phyloP scores from a whole-genome alignment of 352 stramenopile species.

The Blastocystis sp. region DNA sequence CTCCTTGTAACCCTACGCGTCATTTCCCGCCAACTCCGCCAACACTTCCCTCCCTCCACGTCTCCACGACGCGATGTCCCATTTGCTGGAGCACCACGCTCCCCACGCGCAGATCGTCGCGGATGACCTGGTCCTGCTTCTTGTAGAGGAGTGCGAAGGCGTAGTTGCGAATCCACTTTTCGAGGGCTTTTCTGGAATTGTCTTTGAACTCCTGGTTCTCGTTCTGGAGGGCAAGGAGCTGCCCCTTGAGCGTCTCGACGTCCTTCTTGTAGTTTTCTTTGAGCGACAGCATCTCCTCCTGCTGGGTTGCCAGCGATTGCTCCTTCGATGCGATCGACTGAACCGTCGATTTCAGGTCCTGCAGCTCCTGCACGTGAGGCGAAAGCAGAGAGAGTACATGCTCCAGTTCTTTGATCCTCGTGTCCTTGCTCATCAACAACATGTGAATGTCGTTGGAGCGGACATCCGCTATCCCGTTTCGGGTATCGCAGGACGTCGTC shows the following conservation, averaged over 20 bases:
- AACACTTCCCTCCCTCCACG: constrained; percentile 48
- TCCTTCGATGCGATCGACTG: background rate
- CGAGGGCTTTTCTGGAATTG: constrained; percentile 1
- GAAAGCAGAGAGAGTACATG: background rate
- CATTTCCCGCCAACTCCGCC: background rate
- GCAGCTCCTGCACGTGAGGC: constrained; percentile 29
- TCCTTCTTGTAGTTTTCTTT: constrained; percentile 16
- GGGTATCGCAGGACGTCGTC: background rate
- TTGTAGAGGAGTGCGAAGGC: background rate
- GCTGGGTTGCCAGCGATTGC: background rate
- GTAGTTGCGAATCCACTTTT: constrained; percentile 40
- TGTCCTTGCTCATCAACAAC: constrained; percentile 27
- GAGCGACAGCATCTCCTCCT: background rate
- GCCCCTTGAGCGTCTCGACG: constrained; percentile 6
- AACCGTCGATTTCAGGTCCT: background rate
- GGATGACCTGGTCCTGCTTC: background rate
- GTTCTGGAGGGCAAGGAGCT: background rate
- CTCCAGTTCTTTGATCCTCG: constrained; percentile 64
- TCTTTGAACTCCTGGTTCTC: constrained; percentile 10
- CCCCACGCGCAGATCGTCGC: constrained; percentile 2
- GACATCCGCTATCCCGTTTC: background rate
- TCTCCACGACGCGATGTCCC: constrained; percentile 63
- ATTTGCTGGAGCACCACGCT: constrained; percentile 35
- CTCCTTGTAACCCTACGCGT: constrained; percentile 5
- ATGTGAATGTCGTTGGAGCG: constrained; percentile 50